Evolutionary conservation across 495 filamentous ascomycete genomes (phyloP).

Genomic region (Aspergillus hancockii): DNA sequence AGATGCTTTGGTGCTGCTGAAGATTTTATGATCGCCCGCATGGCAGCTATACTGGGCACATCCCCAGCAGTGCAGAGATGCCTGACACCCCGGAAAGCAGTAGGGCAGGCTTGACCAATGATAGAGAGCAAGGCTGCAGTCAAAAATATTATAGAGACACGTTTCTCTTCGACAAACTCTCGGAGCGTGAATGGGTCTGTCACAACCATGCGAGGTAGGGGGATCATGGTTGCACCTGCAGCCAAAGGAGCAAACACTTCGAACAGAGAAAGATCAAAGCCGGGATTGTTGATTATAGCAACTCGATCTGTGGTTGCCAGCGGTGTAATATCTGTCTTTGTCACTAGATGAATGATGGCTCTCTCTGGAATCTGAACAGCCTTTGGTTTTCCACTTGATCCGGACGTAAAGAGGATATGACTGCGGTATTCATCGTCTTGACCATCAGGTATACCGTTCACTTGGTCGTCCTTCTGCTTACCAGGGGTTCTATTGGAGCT

Average conservation of each 20-base stretch:
- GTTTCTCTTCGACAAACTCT: conserved; percentile 6
- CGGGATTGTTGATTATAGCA: conserved; percentile 13
- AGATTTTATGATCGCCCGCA: conserved; percentile 8
- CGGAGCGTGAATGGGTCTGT: conserved; percentile 12
- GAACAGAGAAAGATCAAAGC: conserved; percentile 13
- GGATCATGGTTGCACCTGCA: conserved; percentile 6
- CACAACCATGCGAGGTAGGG: conserved; percentile 10
- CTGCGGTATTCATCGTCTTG: conserved; percentile 6
- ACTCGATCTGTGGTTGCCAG: conserved; percentile 2
- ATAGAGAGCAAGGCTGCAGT: conserved; percentile 10
- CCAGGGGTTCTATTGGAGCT: too few species aligned
- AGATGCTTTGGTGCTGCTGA: conserved; percentile 4
- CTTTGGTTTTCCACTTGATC: conserved; percentile 13
- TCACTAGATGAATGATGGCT: conserved; percentile 9
- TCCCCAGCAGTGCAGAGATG: conserved; percentile 16
- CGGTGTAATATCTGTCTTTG: neutral
- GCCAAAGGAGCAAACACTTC: conserved; percentile 9
- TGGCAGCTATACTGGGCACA: conserved; percentile 4
- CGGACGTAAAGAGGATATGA: conserved; percentile 14
- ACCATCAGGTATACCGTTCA: neutral
- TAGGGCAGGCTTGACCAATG: conserved; percentile 8
- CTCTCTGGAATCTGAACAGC: conserved; percentile 13
- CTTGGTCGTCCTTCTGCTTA: neutral
- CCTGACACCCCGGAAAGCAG: conserved; percentile 9
- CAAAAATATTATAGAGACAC: conserved; percentile 5